Conservation (phyloP, 257 asterid species). For the Solanum sparsipilum region DNA sequence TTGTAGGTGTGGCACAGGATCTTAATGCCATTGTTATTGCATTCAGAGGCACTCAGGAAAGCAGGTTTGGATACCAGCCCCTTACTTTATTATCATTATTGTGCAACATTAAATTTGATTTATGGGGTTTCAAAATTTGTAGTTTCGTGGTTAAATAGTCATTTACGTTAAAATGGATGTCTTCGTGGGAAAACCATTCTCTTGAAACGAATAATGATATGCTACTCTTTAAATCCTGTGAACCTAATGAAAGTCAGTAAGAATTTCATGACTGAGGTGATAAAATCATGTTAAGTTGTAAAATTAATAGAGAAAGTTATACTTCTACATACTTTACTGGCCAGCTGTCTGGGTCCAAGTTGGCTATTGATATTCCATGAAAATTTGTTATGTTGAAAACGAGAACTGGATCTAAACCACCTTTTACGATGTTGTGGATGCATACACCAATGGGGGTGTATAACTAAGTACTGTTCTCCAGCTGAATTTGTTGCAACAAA, state of each 20-base stretch:
- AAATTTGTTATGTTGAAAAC: not conserved
- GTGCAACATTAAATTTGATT: not conserved
- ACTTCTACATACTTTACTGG: not conserved
- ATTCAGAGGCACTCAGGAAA: constrained; percentile 91
- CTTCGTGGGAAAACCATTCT: not conserved
- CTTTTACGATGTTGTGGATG: not conserved
- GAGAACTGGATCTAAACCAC: not conserved
- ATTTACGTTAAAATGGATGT: not conserved
- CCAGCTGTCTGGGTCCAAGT: not conserved
- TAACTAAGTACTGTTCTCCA: not conserved
- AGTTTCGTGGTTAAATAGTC: not conserved
- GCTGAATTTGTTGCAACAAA: not conserved
- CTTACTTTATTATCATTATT: not conserved
- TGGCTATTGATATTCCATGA: not conserved
- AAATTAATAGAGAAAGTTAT: not conserved
- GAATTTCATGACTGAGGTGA: not conserved
- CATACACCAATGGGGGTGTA: not conserved
- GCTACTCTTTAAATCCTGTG: not conserved
- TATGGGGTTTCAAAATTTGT: not conserved
- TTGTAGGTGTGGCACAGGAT: constrained; percentile 77
- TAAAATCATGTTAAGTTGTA: not conserved
- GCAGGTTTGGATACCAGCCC: constrained; percentile 35
- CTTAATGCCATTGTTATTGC: constrained; percentile 83
- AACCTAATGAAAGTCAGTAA: not conserved
- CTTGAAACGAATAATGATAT: not conserved